A percentile compares a stretch with the other conserved stretches of the same genome.
Evolutionary conservation across 805 yeast genomes (phyloP).

Genomic region (Dipodascopsis tothii): DNA sequence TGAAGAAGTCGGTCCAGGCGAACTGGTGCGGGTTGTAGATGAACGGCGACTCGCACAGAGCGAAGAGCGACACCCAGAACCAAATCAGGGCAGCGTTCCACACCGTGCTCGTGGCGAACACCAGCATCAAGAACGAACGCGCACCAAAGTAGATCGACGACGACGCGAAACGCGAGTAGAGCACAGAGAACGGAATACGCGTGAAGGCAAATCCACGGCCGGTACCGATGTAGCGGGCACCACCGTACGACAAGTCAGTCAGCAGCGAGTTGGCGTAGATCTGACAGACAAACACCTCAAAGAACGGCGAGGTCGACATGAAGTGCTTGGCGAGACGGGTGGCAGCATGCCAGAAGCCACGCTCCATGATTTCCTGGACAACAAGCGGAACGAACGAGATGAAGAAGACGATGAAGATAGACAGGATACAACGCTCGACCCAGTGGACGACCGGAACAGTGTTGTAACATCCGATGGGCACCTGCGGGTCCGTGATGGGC

Average conservation of each 20-base stretch:
- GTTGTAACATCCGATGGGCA: constrained; percentile 80
- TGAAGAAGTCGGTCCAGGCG: constrained; percentile 89
- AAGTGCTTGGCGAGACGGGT: constrained; percentile 68
- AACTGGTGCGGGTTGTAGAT: constrained; percentile 97
- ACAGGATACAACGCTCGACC: constrained; percentile 80
- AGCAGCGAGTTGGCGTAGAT: constrained; percentile 74
- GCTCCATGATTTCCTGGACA: constrained; percentile 80
- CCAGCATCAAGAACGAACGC: constrained; percentile 55
- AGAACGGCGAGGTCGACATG: constrained; percentile 75
- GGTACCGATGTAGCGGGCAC: constrained; percentile 84
- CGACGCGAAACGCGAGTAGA: constrained; percentile 70
- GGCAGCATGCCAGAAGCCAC: constrained; percentile 70
- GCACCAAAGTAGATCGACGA: constrained; percentile 75
- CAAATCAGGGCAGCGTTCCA: constrained; percentile 93
- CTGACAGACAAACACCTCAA: constrained; percentile 93
- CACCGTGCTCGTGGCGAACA: constrained; percentile 72
- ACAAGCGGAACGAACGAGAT: constrained; percentile 83
- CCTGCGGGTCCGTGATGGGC: constrained; percentile 65
- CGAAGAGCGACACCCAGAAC: constrained; percentile 92
- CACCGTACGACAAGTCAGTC: constrained; percentile 77
- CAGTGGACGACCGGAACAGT: constrained; percentile 79
- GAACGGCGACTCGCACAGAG: constrained; percentile 87
- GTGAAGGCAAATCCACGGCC: constrained; percentile 92
- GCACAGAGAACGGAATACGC: constrained; percentile 59
- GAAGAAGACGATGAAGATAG: constrained; percentile 87